Evolutionary conservation across 2,329 filamentous ascomycete genomes (phyloP).

Genomic region (Sporothrix curviconia): DNA sequence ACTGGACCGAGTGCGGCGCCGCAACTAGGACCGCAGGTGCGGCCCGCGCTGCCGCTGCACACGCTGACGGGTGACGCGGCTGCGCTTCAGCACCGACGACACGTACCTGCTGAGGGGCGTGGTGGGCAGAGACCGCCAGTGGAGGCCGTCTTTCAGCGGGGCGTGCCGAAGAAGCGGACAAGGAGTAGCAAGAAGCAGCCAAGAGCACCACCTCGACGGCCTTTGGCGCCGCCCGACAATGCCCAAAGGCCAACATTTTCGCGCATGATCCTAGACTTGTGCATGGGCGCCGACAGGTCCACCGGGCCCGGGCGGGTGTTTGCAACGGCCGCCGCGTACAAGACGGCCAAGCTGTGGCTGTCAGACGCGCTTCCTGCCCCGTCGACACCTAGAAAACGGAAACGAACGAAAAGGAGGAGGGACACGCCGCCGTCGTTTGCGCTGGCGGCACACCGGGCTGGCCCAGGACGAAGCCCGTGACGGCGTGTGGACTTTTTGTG

Average conservation of each 20-base stretch:
- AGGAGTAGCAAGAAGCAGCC: slow-evolving; percentile 13
- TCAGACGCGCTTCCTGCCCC: slow-evolving; percentile 27
- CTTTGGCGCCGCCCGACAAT: slow-evolving; percentile 37
- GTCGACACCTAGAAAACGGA: slow-evolving; percentile 17
- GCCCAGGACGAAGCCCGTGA: slow-evolving; percentile 55
- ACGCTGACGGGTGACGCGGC: slow-evolving; percentile 75
- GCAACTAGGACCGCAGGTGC: too few relatives aligned
- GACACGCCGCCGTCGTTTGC: slow-evolving; percentile 37
- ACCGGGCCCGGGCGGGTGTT: slow-evolving; percentile 46
- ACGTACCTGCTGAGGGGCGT: slow-evolving; percentile 70
- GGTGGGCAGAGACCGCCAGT: slow-evolving; percentile 89
- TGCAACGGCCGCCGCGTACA: slow-evolving; percentile 86
- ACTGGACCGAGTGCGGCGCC: slow-evolving; percentile 91
- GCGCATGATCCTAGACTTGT: slow-evolving; percentile 84
- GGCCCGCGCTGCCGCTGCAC: slow-evolving; percentile 76
- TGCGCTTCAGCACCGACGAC: slow-evolving; percentile 67
- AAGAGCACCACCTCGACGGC: too few relatives aligned
- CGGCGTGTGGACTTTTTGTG: slow-evolving; percentile 62
- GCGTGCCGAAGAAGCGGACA: slow-evolving; percentile 25
- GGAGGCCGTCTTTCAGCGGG: slow-evolving; percentile 71
- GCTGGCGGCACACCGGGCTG: slow-evolving; percentile 48
- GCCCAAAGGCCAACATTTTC: slow-evolving; percentile 91
- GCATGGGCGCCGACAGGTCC: slow-evolving; percentile 63
- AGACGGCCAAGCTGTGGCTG: slow-evolving; percentile 72
- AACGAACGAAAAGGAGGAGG: too few relatives aligned